Percentiles rank a stretch among this genome's conserved stretches.
These are phyloP conservation scores for Penicillium goetzii DNA, from an alignment of 495 filamentous ascomycete species.

Conservation along the genomic window DNA sequence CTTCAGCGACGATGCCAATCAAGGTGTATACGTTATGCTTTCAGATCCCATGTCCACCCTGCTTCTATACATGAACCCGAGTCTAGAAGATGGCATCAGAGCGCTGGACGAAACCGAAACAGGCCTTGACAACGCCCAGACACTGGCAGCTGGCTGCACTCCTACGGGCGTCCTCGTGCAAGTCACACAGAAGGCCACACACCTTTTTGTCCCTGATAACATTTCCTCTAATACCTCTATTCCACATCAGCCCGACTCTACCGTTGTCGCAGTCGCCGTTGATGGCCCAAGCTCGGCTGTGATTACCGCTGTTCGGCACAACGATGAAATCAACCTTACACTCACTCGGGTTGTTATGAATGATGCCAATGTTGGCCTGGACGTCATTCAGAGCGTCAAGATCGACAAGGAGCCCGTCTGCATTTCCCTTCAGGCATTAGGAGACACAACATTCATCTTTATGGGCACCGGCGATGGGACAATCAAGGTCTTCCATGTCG, in stretches of 20 bases:
- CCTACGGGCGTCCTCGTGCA: conserved; percentile 52
- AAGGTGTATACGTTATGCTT: conserved; percentile 42
- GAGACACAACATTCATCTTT: conserved; percentile 35
- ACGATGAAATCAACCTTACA: conserved; percentile 30
- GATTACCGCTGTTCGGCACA: conserved; percentile 30
- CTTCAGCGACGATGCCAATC: conserved; percentile 48
- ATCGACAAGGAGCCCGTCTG: conserved; percentile 44
- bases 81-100: conserved; percentile 40
- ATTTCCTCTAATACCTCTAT: conserved; percentile 22
- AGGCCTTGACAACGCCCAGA: conserved; percentile 57
- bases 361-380: conserved; percentile 20
- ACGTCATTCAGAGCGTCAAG: conserved; percentile 21
- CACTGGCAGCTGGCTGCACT: conserved; percentile 56
- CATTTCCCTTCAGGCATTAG: conserved; percentile 37
- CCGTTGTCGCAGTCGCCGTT: conserved; percentile 36
- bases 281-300: conserved; percentile 35
- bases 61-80: conserved; percentile 39
- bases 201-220: conserved; percentile 37
- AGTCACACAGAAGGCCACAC: conserved; percentile 56
- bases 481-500: conserved; percentile 36
- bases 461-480: conserved; percentile 44
- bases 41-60: conserved; percentile 47
- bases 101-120: conserved; percentile 46
- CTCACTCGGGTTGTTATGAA: conserved; percentile 23
- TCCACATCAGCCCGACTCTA: conserved; percentile 24